Evolutionary conservation across 2,329 filamentous ascomycete genomes (phyloP).

Genomic region (Cadophora sp.): DNA sequence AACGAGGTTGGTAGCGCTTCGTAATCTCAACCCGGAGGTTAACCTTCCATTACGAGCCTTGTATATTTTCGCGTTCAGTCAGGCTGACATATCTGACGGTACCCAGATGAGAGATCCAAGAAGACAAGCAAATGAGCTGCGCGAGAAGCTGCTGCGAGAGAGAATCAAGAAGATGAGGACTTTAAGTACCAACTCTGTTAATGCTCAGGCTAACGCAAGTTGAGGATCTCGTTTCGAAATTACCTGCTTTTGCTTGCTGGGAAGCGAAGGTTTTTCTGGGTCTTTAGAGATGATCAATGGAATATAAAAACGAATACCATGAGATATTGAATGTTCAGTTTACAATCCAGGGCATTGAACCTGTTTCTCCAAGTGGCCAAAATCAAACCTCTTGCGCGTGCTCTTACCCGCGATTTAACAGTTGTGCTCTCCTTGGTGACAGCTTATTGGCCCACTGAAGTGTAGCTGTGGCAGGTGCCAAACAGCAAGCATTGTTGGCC

Average conservation of each 20-base stretch:
- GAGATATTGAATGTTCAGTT: not conserved
- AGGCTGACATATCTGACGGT: conserved; percentile 47
- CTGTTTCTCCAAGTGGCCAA: not conserved
- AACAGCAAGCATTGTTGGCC: not conserved
- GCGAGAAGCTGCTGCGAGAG: conserved; percentile 59
- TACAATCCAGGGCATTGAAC: not conserved
- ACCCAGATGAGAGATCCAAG: conserved; percentile 48
- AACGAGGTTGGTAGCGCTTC: conserved; percentile 53
- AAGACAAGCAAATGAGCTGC: conserved; percentile 53
- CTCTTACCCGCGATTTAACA: not conserved
- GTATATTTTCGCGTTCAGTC: conserved; percentile 30
- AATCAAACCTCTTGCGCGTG: not conserved
- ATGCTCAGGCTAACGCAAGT: conserved; percentile 55
- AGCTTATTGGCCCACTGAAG: not conserved
- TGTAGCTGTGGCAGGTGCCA: not conserved
- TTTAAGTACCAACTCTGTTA: conserved; percentile 50
- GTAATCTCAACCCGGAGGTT: conserved; percentile 34
- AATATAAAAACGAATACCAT: not conserved
- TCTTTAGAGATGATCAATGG: not conserved
- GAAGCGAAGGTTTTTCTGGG: not conserved
- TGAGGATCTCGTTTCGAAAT: conserved; percentile 42
- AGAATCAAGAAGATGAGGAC: conserved; percentile 63
- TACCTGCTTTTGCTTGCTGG: not conserved
- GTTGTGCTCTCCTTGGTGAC: not conserved
- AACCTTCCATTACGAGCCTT: conserved; percentile 31